Conservation (phyloP, 768 basidiomycete genomes). For the Glaciozyma martinii region DNA sequence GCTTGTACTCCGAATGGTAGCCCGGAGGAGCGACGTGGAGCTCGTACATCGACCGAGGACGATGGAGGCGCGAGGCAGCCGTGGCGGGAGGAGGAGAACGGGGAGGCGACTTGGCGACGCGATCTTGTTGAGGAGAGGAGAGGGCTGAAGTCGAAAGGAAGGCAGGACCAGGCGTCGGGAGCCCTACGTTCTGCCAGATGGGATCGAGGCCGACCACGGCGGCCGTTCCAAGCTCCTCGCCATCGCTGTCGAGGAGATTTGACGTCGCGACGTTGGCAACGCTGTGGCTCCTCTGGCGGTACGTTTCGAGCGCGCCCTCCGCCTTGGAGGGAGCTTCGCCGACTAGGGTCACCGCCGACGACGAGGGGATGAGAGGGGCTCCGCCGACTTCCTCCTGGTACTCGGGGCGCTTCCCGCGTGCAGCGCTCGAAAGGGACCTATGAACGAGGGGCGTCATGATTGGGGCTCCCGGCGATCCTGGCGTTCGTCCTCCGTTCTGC, state of each 20-base stretch:
- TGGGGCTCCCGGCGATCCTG: neutral
- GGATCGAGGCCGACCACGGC: slow-evolving; percentile 17
- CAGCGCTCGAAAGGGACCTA: slow-evolving; percentile 15
- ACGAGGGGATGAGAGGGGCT: neutral
- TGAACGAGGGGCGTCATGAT: slow-evolving; percentile 23
- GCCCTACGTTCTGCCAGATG: slow-evolving; percentile 12
- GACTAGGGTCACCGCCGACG: slow-evolving; percentile 3
- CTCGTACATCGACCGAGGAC: slow-evolving; percentile 42
- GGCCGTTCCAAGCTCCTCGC: slow-evolving; percentile 18
- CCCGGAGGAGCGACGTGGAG: slow-evolving; percentile 39
- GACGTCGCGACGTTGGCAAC: slow-evolving; percentile 20
- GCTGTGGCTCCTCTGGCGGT: slow-evolving; percentile 15
- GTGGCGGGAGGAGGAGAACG: neutral
- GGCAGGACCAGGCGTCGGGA: slow-evolving; percentile 9
- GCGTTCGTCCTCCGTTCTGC: slow-evolving; percentile 5
- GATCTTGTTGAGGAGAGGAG: neutral
- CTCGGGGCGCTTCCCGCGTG: slow-evolving; percentile 25
- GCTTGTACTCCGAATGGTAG: slow-evolving; percentile 34
- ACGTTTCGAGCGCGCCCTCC: neutral
- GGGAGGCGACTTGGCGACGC: neutral
- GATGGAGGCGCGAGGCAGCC: slow-evolving; percentile 29
- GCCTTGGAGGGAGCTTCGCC: too few species aligned
- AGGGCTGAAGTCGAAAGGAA: slow-evolving; percentile 21
- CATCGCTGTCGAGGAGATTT: slow-evolving; percentile 25
- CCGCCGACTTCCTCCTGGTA: slow-evolving; percentile 30